Evolutionary conservation across 2,329 filamentous ascomycete species (phyloP).

Genomic region (Dactylonectria macrodidyma): DNA sequence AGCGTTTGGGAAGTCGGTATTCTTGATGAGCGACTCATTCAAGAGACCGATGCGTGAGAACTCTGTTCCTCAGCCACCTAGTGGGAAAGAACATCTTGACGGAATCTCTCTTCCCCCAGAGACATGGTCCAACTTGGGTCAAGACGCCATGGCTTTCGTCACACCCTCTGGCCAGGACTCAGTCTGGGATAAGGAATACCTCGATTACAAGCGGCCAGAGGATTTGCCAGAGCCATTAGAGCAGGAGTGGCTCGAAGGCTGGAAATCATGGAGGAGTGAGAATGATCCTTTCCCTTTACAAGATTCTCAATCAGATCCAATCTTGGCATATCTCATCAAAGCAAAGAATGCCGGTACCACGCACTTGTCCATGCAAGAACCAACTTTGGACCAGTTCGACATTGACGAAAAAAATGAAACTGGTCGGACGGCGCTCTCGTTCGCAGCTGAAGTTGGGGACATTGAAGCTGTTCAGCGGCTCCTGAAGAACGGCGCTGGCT

Average conservation of each 20-base stretch:
- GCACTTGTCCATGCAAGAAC: background rate
- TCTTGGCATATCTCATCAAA: background rate
- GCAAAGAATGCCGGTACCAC: too few relatives aligned
- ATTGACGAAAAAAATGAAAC: background rate
- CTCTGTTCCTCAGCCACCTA: too few relatives aligned
- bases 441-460: background rate
- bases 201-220: background rate
- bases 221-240: slow-evolving; percentile 1
- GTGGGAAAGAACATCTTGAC: too few relatives aligned
- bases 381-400: background rate
- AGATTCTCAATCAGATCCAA: background rate
- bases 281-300: background rate
- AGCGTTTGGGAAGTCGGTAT: background rate
- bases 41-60: background rate
- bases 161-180: too few relatives aligned
- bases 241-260: background rate
- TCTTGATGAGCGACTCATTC: too few relatives aligned
- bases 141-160: too few relatives aligned
- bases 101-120: too few relatives aligned
- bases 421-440: background rate
- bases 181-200: background rate
- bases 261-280: background rate
- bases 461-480: too few relatives aligned
- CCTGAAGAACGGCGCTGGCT: too few relatives aligned
- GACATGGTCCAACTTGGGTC: too few relatives aligned